These are phyloP conservation scores for Trametes coccinea DNA, from an alignment of 768 basidiomycete genomes.

Conservation along the genomic window DNA sequence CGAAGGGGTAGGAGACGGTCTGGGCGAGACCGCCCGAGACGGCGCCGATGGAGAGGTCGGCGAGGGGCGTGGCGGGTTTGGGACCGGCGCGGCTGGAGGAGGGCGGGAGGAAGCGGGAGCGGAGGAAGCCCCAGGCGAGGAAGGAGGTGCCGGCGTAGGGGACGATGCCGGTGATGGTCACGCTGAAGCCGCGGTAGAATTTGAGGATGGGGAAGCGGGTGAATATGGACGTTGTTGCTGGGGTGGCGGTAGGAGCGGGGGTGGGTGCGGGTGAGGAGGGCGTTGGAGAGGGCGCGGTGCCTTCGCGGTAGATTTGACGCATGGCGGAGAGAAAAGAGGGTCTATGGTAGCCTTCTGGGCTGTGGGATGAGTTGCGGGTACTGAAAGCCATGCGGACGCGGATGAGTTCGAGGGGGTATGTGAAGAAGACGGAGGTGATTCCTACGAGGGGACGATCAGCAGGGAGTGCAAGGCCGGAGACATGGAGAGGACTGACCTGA, in stretches of 20 bases:
- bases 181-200: slow-evolving; percentile 97
- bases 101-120: slow-evolving; percentile 56
- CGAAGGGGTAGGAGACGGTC: slow-evolving; percentile 92
- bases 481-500: slow-evolving; percentile 59
- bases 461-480: neutral
- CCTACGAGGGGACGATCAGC: slow-evolving; percentile 43
- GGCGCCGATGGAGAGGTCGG: slow-evolving; percentile 83
- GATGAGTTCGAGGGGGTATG: slow-evolving; percentile 94
- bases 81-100: slow-evolving; percentile 38
- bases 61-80: slow-evolving; percentile 42
- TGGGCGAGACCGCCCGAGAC: slow-evolving; percentile 83
- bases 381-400: slow-evolving; percentile 95
- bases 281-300: slow-evolving; percentile 25
- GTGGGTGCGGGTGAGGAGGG: slow-evolving; percentile 15
- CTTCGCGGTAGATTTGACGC: slow-evolving; percentile 71
- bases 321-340: slow-evolving; percentile 59
- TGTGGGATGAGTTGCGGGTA: slow-evolving; percentile 41
- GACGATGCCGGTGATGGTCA: slow-evolving; percentile 88
- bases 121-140: slow-evolving; percentile 83
- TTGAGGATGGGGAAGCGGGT: slow-evolving; percentile 74
- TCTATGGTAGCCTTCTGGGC: slow-evolving; percentile 27
- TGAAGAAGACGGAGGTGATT: slow-evolving; percentile 83
- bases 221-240: slow-evolving; percentile 39
- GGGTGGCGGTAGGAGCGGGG: too few species aligned
- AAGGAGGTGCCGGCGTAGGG: slow-evolving; percentile 97